Percentiles rank a stretch among this genome's conserved stretches.
phyloP scores from a whole-genome alignment of 1,284 basidiomycete genomes.

The Moesziomyces parantarcticus region DNA sequence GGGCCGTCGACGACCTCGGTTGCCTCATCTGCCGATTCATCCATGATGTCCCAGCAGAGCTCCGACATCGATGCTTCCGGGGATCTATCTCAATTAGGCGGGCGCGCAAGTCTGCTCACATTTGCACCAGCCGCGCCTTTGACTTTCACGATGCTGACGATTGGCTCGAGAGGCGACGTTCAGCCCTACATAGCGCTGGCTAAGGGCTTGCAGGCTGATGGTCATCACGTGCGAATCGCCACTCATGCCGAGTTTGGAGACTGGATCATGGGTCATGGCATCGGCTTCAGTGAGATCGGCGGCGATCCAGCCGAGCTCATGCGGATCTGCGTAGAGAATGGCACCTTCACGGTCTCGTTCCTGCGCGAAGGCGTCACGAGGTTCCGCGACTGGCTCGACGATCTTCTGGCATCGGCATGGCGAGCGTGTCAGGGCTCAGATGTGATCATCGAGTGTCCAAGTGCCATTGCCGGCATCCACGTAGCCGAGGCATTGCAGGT shows the following conservation, averaged over 20 bases:
- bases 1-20: conserved; percentile 18
- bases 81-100: conserved; percentile 25
- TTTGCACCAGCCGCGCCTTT: conserved; percentile 44
- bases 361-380: conserved; percentile 88
- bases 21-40: conserved; percentile 34
- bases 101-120: conserved; percentile 39
- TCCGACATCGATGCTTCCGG: conserved; percentile 12
- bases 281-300: conserved; percentile 91
- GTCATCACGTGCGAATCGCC: conserved; percentile 84
- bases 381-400: conserved; percentile 97
- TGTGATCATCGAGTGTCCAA: conserved; percentile 91
- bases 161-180: conserved; percentile 85
- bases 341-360: conserved; percentile 94
- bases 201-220: conserved; percentile 89
- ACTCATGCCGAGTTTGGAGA: conserved; percentile 92
- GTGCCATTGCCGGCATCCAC: conserved; percentile 98
- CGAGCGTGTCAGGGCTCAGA: conserved; percentile 94
- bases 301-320: conserved; percentile 95
- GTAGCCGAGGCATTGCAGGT: conserved; percentile 92
- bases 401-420: conserved; percentile 91
- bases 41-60: conserved; percentile 22
- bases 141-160: conserved; percentile 84
- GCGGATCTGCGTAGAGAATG: conserved; percentile 70
- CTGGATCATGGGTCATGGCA: conserved; percentile 90
- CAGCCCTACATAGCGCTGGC: conserved; percentile 89